Conservation (phyloP, 768 basidiomycete genomes). For the Leccinellum luteum region DNA sequence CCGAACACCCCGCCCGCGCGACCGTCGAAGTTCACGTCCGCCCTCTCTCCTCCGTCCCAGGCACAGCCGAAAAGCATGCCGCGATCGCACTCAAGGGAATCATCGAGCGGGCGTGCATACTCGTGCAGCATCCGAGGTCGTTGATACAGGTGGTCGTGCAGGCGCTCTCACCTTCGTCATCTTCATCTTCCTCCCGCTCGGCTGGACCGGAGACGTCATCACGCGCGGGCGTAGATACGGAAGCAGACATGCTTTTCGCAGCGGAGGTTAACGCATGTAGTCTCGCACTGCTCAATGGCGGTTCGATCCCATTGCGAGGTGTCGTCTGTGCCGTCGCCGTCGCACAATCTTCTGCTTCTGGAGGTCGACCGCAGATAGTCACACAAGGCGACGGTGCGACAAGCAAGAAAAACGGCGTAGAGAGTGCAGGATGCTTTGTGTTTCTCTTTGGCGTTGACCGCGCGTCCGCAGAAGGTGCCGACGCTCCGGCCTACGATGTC, state of each 20-base stretch:
- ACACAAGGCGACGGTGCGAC: slow-evolving; percentile 38
- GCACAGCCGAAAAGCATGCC: slow-evolving; percentile 63
- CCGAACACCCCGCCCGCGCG: slow-evolving; percentile 69
- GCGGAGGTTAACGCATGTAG: slow-evolving; percentile 70
- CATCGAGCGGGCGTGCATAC: slow-evolving; percentile 61
- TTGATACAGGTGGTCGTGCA: slow-evolving; percentile 80
- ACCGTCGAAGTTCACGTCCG: slow-evolving; percentile 74
- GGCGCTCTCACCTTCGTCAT: slow-evolving; percentile 35
- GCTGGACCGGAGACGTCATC: neutral
- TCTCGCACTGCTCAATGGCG: slow-evolving; percentile 64
- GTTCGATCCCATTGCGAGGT: slow-evolving; percentile 71
- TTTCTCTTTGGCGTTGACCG: slow-evolving; percentile 47
- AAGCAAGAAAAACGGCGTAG: slow-evolving; percentile 25
- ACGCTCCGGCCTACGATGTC: neutral
- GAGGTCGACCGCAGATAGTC: slow-evolving; percentile 33
- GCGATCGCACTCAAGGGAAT: slow-evolving; percentile 52
- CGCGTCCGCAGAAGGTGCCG: neutral
- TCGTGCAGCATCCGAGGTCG: slow-evolving; percentile 66
- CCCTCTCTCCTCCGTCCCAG: slow-evolving; percentile 66
- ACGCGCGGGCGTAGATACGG: neutral
- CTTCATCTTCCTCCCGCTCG: neutral
- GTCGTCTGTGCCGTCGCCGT: slow-evolving; percentile 70
- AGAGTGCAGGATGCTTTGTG: slow-evolving; percentile 63
- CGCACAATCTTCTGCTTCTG: slow-evolving; percentile 31
- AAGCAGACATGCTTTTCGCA: slow-evolving; percentile 47